Evolutionary conservation across 2,329 filamentous ascomycete genomes (phyloP).

Genomic region (Talaromyces sp.): DNA sequence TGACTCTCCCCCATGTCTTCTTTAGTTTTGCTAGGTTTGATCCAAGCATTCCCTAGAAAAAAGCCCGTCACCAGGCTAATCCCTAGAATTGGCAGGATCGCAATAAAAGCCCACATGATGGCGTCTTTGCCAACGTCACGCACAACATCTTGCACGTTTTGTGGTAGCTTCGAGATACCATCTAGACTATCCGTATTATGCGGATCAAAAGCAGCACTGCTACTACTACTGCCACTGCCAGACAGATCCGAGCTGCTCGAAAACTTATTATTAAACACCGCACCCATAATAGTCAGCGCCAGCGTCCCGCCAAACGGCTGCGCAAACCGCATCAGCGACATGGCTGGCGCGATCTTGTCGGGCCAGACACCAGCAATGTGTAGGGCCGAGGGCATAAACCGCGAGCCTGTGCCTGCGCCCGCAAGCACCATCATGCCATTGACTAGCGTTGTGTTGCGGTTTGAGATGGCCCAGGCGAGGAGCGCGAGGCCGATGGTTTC

Average conservation of each 20-base stretch:
- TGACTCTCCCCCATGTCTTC: constrained; percentile 5
- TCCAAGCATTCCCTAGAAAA: constrained; percentile 50
- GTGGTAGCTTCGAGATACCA: constrained; percentile 29
- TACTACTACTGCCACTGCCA: constrained; percentile 20
- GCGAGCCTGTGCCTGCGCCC: constrained; percentile 57
- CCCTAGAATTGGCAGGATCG: constrained; percentile 56
- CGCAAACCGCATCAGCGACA: constrained; percentile 56
- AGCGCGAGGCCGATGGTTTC: constrained; percentile 56
- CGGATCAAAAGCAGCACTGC: constrained; percentile 20
- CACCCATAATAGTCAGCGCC: constrained; percentile 61
- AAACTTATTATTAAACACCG: constrained; percentile 61
- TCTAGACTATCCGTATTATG: constrained; percentile 33
- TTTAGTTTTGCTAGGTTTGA: constrained; percentile 26
- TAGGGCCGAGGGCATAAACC: constrained; percentile 60
- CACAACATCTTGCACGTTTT: constrained; percentile 31
- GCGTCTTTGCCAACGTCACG: constrained; percentile 47
- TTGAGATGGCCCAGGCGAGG: constrained; percentile 53
- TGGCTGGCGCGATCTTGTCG: constrained; percentile 51
- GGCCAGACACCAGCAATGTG: constrained; percentile 61
- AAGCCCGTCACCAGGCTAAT: constrained; percentile 41
- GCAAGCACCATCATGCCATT: constrained; percentile 63
- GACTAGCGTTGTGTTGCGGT: constrained; percentile 45
- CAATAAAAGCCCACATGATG: constrained; percentile 61
- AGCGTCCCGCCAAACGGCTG: constrained; percentile 61
- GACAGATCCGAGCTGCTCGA: constrained; percentile 16